Conservation (phyloP, 2,329 filamentous ascomycete species). For the Alternaria tenuissima region DNA sequence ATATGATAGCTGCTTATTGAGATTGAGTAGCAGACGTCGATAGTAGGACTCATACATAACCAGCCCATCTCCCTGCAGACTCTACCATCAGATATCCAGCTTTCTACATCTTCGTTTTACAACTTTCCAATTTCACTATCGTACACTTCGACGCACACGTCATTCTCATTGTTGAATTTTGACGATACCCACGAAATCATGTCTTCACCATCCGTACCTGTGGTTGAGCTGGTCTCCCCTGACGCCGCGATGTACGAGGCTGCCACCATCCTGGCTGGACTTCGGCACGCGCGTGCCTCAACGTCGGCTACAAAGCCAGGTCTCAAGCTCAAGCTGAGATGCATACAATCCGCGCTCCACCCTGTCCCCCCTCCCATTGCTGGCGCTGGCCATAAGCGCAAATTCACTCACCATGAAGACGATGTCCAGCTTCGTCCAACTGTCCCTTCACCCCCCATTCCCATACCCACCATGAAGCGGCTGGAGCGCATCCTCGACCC, state of each 20-base stretch:
- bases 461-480: conserved; percentile 29
- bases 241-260: neutral
- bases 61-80: neutral
- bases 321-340: conserved; percentile 22
- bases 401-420: neutral
- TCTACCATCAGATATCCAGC: neutral
- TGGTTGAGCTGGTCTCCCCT: neutral
- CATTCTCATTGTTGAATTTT: fast-evolving
- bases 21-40: neutral
- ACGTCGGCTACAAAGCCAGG: neutral
- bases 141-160: neutral
- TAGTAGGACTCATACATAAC: neutral
- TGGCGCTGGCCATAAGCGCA: conserved; percentile 6
- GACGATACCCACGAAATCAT: neutral
- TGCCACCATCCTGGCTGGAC: neutral
- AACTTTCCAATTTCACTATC: neutral
- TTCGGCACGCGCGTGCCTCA: neutral
- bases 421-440: neutral
- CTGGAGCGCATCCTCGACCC: conserved; percentile 32
- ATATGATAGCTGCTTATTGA: conserved; percentile 4
- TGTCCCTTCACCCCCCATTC: neutral
- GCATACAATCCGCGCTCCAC: conserved; percentile 16
- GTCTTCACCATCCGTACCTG: neutral
- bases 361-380: neutral
- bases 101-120: neutral